Conservation (phyloP, 116 monocot genomes). For the Iris pallida region DNA sequence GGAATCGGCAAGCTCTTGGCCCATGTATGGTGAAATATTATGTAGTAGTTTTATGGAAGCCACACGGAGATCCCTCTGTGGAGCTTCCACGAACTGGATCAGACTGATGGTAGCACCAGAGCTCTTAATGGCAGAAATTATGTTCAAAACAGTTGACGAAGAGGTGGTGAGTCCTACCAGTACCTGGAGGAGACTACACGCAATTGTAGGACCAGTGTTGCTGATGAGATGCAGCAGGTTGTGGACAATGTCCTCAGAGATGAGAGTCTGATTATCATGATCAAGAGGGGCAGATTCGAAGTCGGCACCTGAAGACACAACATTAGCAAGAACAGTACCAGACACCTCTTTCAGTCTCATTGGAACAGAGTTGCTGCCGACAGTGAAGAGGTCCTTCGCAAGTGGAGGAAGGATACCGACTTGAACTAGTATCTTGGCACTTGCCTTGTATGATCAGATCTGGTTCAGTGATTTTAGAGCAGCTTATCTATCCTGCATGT, state of each 20-base stretch:
- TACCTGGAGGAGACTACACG: conserved; percentile 76
- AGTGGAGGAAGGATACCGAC: conserved; percentile 83
- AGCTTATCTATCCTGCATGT: conserved; percentile 64
- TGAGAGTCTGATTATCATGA: conserved; percentile 42
- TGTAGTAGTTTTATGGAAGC: conserved; percentile 72
- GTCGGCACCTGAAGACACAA: conserved; percentile 60
- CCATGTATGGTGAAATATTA: conserved; percentile 81
- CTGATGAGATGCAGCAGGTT: conserved; percentile 89
- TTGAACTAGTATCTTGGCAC: conserved; percentile 64
- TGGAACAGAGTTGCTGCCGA: conserved; percentile 59
- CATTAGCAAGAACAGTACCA: conserved; percentile 67
- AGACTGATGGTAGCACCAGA: conserved; percentile 81
- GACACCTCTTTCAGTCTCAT: conserved; percentile 78
- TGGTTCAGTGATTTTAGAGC: conserved; percentile 78
- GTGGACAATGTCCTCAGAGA: conserved; percentile 77
- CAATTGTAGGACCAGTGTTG: conserved; percentile 90
- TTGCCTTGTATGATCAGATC: conserved; percentile 70
- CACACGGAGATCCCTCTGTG: conserved; percentile 66
- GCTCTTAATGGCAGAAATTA: conserved; percentile 80
- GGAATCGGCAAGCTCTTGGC: conserved; percentile 61
- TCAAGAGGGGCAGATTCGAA: conserved; percentile 58
- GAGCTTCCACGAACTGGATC: conserved; percentile 81
- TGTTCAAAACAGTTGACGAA: conserved; percentile 36
- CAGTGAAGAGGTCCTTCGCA: conserved; percentile 65
- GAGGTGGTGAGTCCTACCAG: conserved; percentile 84